Evolutionary conservation across 352 stramenopile species (phyloP).

Genomic region (Blastocystis sp.): DNA sequence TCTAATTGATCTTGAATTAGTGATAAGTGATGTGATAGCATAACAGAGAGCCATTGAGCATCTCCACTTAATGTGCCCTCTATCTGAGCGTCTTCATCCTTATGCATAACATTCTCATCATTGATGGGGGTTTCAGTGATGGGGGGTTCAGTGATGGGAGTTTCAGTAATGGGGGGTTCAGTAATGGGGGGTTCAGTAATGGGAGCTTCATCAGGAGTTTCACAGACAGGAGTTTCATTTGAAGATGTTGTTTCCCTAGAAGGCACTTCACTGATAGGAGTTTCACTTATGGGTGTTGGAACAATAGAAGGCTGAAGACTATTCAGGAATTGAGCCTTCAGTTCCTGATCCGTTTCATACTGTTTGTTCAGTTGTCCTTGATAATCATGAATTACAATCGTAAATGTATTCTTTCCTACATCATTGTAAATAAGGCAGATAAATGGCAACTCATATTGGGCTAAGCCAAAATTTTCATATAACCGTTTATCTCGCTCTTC

Average conservation of each 20-base stretch:
- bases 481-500: neutral
- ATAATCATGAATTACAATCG: slow-evolving; percentile 15
- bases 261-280: too few relatives aligned
- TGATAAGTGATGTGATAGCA: neutral
- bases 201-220: too few relatives aligned
- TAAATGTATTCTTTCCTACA: neutral
- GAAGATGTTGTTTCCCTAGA: neutral
- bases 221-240: too few relatives aligned
- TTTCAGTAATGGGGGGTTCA: too few relatives aligned
- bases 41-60: neutral
- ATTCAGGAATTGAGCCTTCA: neutral
- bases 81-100: neutral
- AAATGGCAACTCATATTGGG: slow-evolving; percentile 4
- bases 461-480: neutral
- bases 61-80: neutral
- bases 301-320: neutral
- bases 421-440: neutral
- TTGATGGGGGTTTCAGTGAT: too few relatives aligned
- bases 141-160: too few relatives aligned
- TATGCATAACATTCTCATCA: neutral
- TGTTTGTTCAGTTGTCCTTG: neutral
- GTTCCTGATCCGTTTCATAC: neutral
- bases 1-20: neutral
- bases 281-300: neutral
- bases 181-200: too few relatives aligned